Percentiles rank a stretch among this genome's conserved stretches.
These are phyloP conservation scores for Candida tammaniensis DNA, from an alignment of 805 yeast species.

Conservation along the genomic window DNA sequence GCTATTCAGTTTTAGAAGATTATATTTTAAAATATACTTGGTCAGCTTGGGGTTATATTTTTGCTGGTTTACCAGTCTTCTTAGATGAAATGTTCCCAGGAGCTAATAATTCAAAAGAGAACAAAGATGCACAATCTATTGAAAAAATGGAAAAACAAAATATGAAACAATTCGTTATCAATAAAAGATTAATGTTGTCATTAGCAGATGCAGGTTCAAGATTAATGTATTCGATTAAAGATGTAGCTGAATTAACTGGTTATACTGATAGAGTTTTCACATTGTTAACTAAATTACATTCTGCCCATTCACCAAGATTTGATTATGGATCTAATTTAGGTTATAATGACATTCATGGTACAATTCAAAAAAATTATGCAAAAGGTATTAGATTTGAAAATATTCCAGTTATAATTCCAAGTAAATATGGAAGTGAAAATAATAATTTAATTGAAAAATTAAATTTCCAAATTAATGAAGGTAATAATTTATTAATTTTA, in stretches of 20 bases:
- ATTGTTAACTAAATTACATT: slow-evolving; percentile 72
- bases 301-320: slow-evolving; percentile 67
- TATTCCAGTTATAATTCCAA: slow-evolving; percentile 79
- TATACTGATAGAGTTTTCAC: slow-evolving; percentile 83
- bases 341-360: slow-evolving; percentile 64
- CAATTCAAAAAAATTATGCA: slow-evolving; percentile 69
- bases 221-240: slow-evolving; percentile 91
- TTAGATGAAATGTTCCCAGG: slow-evolving; percentile 40
- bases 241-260: slow-evolving; percentile 86
- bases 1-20: slow-evolving; percentile 76
- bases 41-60: slow-evolving; percentile 93
- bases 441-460: slow-evolving; percentile 57
- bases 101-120: neutral
- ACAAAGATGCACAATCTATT: slow-evolving; percentile 3
- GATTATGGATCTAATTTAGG: slow-evolving; percentile 47
- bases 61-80: slow-evolving; percentile 86
- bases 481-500: slow-evolving; percentile 71
- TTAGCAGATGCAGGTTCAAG: slow-evolving; percentile 95
- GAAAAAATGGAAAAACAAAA: slow-evolving; percentile 51
- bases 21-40: slow-evolving; percentile 86
- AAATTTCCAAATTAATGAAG: slow-evolving; percentile 54
- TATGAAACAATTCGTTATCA: slow-evolving; percentile 86
- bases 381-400: slow-evolving; percentile 78
- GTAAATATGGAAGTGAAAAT: slow-evolving; percentile 57
- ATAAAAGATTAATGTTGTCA: slow-evolving; percentile 84